A percentile compares a stretch with the other conserved stretches of the same genome.
Evolutionary conservation across 1,139 yeast genomes (phyloP).

Genomic region (Debaryomyces nepalensis): DNA sequence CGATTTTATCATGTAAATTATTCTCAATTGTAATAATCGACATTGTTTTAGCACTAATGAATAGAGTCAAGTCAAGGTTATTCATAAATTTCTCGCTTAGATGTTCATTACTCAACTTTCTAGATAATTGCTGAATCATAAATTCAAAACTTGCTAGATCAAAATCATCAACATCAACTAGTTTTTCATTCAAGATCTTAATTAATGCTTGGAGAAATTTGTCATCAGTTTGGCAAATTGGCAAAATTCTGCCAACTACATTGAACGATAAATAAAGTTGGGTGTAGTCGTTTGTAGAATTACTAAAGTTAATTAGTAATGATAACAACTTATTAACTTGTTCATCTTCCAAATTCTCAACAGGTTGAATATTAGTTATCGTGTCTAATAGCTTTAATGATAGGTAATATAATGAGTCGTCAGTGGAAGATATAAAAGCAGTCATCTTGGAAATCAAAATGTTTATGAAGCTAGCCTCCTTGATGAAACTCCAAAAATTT

Average conservation of each 20-base stretch:
- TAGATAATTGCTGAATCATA: constrained; percentile 15
- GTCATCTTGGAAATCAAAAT: constrained; percentile 25
- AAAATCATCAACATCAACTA: constrained; percentile 17
- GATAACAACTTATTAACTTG: constrained; percentile 4
- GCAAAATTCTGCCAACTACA: constrained; percentile 13
- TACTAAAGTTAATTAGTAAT: constrained; percentile 4
- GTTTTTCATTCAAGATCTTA: constrained; percentile 14
- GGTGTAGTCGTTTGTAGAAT: constrained; percentile 9
- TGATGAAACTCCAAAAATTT: constrained; percentile 18
- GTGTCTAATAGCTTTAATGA: constrained; percentile 31
- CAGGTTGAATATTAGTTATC: constrained; percentile 15
- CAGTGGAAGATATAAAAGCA: constrained; percentile 29
- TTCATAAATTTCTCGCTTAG: constrained; percentile 20
- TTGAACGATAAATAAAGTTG: constrained; percentile 14
- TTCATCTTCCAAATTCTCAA: constrained; percentile 7
- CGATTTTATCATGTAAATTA: constrained; percentile 33
- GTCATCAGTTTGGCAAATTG: constrained; percentile 14
- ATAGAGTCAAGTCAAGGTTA: constrained; percentile 23
- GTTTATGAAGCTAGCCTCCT: constrained; percentile 22
- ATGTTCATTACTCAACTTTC: constrained; percentile 13
- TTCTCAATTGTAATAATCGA: constrained; percentile 46
- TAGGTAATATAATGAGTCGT: constrained; percentile 29
- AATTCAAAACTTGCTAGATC: constrained; percentile 14
- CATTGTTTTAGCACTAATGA: constrained; percentile 40
- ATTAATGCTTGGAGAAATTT: constrained; percentile 12